phyloP scores from a whole-genome alignment of 169 alveolate species.

The Sarcocystis neurona region DNA sequence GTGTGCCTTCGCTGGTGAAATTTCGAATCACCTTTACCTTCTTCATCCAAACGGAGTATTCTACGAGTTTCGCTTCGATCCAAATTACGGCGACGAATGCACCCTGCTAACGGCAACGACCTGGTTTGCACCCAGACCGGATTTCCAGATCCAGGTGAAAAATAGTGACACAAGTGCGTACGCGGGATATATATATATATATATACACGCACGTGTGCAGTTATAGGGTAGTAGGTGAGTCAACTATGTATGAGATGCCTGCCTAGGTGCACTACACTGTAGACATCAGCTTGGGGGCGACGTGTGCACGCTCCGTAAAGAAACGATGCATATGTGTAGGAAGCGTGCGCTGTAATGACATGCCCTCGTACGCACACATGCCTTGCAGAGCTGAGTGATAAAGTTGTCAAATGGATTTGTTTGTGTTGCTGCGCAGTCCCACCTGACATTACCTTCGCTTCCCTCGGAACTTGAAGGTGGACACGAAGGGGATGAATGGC shows the following conservation, averaged over 20 bases:
- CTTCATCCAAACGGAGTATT: slow-evolving; percentile 57
- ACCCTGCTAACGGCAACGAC: slow-evolving; percentile 50
- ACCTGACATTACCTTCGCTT: slow-evolving; percentile 27
- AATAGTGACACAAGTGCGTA: neutral
- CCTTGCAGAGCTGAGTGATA: too few relatives aligned
- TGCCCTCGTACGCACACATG: too few relatives aligned
- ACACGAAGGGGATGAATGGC: slow-evolving; percentile 66
- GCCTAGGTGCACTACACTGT: neutral
- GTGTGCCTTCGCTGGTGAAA: slow-evolving; percentile 53
- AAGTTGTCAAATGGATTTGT: too few relatives aligned
- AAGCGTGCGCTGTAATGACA: too few relatives aligned
- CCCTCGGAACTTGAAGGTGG: slow-evolving; percentile 66
- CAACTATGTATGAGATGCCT: neutral
- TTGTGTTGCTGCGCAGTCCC: slow-evolving; percentile 34
- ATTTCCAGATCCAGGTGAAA: slow-evolving; percentile 61
- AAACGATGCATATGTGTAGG: too few relatives aligned
- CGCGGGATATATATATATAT: neutral
- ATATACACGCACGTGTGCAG: neutral
- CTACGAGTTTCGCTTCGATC: slow-evolving; percentile 56
- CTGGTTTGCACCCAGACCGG: slow-evolving; percentile 62
- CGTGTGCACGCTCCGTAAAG: neutral
- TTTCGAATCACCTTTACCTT: slow-evolving; percentile 54
- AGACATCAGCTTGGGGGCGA: neutral
- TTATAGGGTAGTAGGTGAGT: neutral
- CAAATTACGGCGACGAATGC: slow-evolving; percentile 53